These are phyloP conservation scores for Penicillium sp. DNA, from an alignment of 2,329 filamentous ascomycete species.

Conservation along the genomic window DNA sequence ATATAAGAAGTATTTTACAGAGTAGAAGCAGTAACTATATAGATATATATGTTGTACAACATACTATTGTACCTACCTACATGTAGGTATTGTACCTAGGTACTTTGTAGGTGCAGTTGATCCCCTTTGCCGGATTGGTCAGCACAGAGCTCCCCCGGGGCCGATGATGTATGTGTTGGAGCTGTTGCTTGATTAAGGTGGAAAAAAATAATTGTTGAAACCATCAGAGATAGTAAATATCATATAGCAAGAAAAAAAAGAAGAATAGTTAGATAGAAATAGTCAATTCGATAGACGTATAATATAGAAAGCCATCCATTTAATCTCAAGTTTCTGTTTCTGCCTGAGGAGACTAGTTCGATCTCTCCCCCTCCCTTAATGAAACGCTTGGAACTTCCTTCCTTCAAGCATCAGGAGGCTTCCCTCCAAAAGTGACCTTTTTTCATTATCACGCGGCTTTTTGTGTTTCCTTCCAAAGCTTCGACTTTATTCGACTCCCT, in stretches of 20 bases:
- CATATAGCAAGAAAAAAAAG: not conserved
- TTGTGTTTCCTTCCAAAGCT: conserved; percentile 1
- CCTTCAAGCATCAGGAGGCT: conserved; percentile 5
- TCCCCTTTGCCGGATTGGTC: conserved; percentile 14
- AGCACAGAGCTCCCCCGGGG: conserved; percentile 3
- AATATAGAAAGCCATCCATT: not conserved
- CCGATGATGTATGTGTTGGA: conserved; percentile 10
- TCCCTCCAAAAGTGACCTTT: not conserved
- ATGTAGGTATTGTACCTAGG: too few species aligned
- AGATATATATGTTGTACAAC: not conserved
- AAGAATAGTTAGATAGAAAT: not conserved
- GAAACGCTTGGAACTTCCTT: conserved; percentile 1
- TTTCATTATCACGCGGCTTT: not conserved
- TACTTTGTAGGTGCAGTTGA: conserved; percentile 1
- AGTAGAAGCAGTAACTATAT: not conserved
- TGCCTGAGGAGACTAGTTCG: conserved; percentile 4
- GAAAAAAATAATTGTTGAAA: not conserved
- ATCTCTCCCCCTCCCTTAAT: conserved; percentile 3
- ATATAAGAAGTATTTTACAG: not conserved
- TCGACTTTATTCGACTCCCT: not conserved
- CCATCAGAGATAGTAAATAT: not conserved
- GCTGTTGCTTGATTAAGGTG: not conserved
- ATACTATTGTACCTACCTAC: not conserved
- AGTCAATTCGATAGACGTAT: not conserved
- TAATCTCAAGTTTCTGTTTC: conserved; percentile 4